Conservation (phyloP, 345 rosid genomes). For the Populus deltoides region DNA sequence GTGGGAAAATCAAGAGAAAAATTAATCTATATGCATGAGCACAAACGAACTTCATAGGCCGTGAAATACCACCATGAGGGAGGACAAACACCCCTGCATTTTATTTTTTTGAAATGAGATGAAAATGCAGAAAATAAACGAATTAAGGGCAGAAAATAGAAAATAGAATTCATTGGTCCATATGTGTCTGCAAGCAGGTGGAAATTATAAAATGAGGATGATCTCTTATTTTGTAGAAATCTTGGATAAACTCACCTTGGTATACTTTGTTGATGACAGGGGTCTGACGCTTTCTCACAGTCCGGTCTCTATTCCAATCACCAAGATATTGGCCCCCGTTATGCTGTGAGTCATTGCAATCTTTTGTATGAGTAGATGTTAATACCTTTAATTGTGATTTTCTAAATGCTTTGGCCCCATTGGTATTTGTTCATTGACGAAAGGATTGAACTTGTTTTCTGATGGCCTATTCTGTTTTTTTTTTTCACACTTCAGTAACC, state of each 20-base stretch:
- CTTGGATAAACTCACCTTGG: conserved; percentile 4
- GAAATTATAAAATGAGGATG: not conserved
- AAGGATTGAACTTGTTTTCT: not conserved
- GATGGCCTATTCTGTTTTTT: not conserved
- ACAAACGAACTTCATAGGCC: not conserved
- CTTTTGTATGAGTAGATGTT: not conserved
- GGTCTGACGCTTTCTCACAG: conserved; percentile 93
- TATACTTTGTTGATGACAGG: conserved; percentile 44
- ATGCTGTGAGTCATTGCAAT: conserved; percentile 58
- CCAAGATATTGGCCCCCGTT: conserved; percentile 96
- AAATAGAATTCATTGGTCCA: not conserved
- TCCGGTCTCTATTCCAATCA: conserved; percentile 97
- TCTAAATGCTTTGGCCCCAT: not conserved
- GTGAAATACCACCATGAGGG: not conserved
- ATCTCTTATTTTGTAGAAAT: not conserved
- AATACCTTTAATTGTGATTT: not conserved
- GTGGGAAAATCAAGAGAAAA: too few species aligned
- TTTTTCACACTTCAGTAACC: not conserved
- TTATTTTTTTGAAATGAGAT: not conserved
- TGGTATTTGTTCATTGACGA: not conserved
- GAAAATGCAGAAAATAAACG: not conserved
- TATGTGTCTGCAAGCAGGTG: not conserved
- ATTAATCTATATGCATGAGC: not conserved
- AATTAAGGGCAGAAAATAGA: not conserved
- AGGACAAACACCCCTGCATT: not conserved